Percentiles rank a stretch among this genome's conserved stretches.
Evolutionary conservation across 1,284 basidiomycete species (phyloP).

Genomic region (Xerocomus minutiporus): DNA sequence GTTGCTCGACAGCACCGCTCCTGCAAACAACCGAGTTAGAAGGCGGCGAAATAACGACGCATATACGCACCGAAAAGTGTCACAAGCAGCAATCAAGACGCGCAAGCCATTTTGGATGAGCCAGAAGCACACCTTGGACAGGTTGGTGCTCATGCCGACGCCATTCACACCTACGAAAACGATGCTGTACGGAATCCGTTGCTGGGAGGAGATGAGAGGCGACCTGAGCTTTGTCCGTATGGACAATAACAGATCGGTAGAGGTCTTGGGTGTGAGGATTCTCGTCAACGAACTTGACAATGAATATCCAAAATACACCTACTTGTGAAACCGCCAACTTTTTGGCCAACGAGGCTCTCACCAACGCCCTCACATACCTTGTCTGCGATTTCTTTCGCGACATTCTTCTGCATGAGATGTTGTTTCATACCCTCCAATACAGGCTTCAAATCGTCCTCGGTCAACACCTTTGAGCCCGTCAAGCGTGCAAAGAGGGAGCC

Average conservation of each 20-base stretch:
- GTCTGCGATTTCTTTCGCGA: slow-evolving; percentile 92
- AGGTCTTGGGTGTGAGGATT: slow-evolving; percentile 94
- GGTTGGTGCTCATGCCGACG: slow-evolving; percentile 97
- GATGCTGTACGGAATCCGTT: slow-evolving; percentile 85
- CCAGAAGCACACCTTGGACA: slow-evolving; percentile 99
- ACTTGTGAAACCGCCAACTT: slow-evolving; percentile 85
- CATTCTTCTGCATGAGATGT: slow-evolving; percentile 98
- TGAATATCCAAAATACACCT: slow-evolving; percentile 39
- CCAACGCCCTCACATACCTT: slow-evolving; percentile 94
- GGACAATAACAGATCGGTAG: slow-evolving; percentile 88
- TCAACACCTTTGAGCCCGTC: slow-evolving; percentile 81
- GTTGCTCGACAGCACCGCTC: slow-evolving; percentile 96
- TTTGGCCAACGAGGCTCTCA: slow-evolving; percentile 84
- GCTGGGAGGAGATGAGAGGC: slow-evolving; percentile 64
- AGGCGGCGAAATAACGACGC: background rate
- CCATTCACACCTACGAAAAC: slow-evolving; percentile 99
- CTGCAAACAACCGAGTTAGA: slow-evolving; percentile 33
- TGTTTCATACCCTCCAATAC: slow-evolving; percentile 94
- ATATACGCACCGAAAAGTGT: slow-evolving; percentile 80
- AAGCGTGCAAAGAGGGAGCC: slow-evolving; percentile 78
- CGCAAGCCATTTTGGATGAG: slow-evolving; percentile 90
- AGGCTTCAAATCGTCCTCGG: slow-evolving; percentile 80
- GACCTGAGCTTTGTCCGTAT: slow-evolving; percentile 71
- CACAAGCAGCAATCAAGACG: slow-evolving; percentile 97
- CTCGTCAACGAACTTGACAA: slow-evolving; percentile 86